A percentile compares a stretch with the other conserved stretches of the same genome.
phyloP scores from a whole-genome alignment of 345 rosid species.

The Eucalyptus guilfoylei region DNA sequence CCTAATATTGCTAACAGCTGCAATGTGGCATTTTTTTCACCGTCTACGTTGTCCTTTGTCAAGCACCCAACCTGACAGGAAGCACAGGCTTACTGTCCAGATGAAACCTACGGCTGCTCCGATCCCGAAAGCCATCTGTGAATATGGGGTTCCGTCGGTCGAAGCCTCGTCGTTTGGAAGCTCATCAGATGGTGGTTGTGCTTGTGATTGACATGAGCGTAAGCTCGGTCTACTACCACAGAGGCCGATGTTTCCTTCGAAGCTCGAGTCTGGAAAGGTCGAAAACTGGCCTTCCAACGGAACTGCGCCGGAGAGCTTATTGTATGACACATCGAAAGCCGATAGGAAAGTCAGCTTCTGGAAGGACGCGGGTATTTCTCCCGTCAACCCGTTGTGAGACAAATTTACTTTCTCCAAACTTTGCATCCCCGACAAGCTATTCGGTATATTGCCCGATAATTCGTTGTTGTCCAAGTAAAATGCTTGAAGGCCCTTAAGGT shows the following conservation, averaged over 20 bases:
- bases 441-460: slow-evolving; percentile 3
- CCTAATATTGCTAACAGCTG: too few relatives aligned
- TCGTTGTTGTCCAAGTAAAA: not conserved
- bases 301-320: slow-evolving; percentile 2
- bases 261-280: slow-evolving; percentile 16
- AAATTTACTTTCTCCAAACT: slow-evolving; percentile 1
- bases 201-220: not conserved
- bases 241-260: slow-evolving; percentile 7
- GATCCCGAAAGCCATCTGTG: not conserved
- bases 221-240: not conserved
- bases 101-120: slow-evolving; percentile 9
- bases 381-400: not conserved
- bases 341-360: slow-evolving; percentile 4
- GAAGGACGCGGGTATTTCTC: slow-evolving; percentile 7
- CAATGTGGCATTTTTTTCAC: not conserved
- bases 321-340: slow-evolving; percentile 6
- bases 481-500: slow-evolving; percentile 1
- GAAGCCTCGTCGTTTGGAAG: not conserved
- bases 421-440: not conserved
- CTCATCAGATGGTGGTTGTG: not conserved
- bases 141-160: not conserved
- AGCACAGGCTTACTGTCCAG: not conserved
- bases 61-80: slow-evolving; percentile 9
- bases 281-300: slow-evolving; percentile 10
- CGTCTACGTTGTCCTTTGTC: not conserved